Percentiles rank a stretch among this genome's conserved stretches.
Evolutionary conservation across 768 basidiomycete species (phyloP).

Genomic region (Suillus subaureus): DNA sequence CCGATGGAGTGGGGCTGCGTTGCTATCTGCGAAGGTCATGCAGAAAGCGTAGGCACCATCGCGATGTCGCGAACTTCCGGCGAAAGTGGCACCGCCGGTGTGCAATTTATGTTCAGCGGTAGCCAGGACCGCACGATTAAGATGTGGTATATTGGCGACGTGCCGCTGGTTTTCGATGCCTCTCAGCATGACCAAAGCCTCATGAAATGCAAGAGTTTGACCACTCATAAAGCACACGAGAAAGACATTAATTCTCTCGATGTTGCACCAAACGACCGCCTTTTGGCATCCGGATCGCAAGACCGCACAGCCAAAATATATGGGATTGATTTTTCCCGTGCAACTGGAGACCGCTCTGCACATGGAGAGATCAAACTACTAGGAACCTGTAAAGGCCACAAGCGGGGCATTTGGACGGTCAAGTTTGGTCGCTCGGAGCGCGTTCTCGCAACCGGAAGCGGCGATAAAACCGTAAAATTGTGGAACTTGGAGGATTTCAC

Average conservation of each 20-base stretch:
- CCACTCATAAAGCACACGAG: conserved; percentile 91
- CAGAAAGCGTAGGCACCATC: conserved; percentile 91
- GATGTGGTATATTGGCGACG: conserved; percentile 88
- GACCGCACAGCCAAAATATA: conserved; percentile 94
- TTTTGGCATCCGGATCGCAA: conserved; percentile 93
- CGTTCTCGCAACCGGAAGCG: conserved; percentile 90
- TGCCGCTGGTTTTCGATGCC: conserved; percentile 37
- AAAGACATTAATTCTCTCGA: conserved; percentile 99
- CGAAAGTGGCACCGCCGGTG: conserved; percentile 15
- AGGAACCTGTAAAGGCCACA: conserved; percentile 94
- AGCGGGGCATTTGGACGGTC: conserved; percentile 94
- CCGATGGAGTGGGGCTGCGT: conserved; percentile 58
- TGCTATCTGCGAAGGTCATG: conserved; percentile 89
- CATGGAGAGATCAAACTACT: conserved; percentile 73
- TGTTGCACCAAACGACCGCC: conserved; percentile 82
- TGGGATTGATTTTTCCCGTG: conserved; percentile 60
- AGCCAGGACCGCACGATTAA: conserved; percentile 98
- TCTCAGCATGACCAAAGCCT: conserved; percentile 24
- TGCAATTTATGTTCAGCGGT: conserved; percentile 86
- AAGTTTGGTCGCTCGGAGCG: conserved; percentile 84
- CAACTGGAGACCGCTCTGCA: conserved; percentile 43
- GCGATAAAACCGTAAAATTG: conserved; percentile 91
- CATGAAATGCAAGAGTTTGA: conserved; percentile 70
- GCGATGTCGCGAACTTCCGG: conserved; percentile 67
- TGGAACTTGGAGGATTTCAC: conserved; percentile 95